Base-by-base conservation (phyloP, 352 stramenopile genomes). In the Phytopythium boreale region DNA sequence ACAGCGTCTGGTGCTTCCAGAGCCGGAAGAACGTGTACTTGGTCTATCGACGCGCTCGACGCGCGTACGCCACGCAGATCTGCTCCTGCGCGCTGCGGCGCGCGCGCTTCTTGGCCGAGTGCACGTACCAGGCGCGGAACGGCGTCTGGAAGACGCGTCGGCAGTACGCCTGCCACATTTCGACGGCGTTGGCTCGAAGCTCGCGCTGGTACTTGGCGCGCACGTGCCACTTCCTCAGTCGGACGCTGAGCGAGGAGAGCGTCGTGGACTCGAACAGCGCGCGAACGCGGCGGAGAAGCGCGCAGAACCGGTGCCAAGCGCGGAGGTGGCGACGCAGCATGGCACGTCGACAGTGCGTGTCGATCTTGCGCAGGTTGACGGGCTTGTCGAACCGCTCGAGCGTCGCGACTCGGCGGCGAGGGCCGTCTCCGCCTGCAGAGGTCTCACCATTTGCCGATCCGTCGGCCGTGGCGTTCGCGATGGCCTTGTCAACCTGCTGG, bases 1-100 rank as follows among this genome's bases (percentile, higher is more conserved):
- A 93, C 15, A 91, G 64, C 20, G 84, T 67, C 31, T 90, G 83
- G 63, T 92, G 85, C 58, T 92, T 90, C 85, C 85, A 93, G 14
- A 93, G 61, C 1, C 83, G 80, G 26, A 93, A 93, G 70, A 93
- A 91, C 53, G 72, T 76, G 68, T 92, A 93, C 75, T 89, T 89
- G 36, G 62, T 81, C 29, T 92, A 80, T 3, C 82, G 79, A 3
- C 76, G 67, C 37, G 85, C 74, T 8, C 85, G 72, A 0, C 83
- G 79, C 55, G 87, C 71, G 66, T 90, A 93, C 19, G 85, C 85
- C 1, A 83, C 64, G 34, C 84, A 92, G 51, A 93, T 85, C 41
- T 67, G 81, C 50, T 88, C 77, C 56, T 89, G 86, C 1, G 85
- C 75, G 1, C 59, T 55, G n/a, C 80, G 76, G 47, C 67, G 61